phyloP scores from a whole-genome alignment of 2,329 filamentous ascomycete genomes.

The Nigrospora oryzae region DNA sequence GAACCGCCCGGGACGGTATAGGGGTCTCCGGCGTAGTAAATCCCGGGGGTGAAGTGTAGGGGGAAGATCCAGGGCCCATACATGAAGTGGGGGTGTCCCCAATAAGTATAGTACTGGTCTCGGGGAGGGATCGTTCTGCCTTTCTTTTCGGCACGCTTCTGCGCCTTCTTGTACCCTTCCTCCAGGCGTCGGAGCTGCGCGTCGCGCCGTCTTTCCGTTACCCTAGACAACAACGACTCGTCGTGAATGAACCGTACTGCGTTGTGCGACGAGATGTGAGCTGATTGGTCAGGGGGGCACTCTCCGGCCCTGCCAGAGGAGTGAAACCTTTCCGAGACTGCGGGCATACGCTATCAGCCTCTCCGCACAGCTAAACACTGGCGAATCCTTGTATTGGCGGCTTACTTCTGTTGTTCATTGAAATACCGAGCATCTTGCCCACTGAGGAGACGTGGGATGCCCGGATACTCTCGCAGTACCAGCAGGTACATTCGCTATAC shows the following conservation, averaged over 20 bases:
- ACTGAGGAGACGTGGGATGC: conserved; percentile 41
- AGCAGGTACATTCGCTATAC: conserved; percentile 73
- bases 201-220: conserved; percentile 16
- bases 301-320: conserved; percentile 36
- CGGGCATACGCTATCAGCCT: background rate
- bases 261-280: conserved; percentile 69
- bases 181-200: conserved; percentile 32
- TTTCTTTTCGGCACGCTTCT: conserved; percentile 38
- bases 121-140: conserved; percentile 36
- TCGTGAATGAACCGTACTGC: conserved; percentile 35
- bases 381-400: too few relatives aligned
- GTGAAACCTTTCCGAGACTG: conserved; percentile 35
- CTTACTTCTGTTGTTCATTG: conserved; percentile 33
- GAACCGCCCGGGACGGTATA: conserved; percentile 21
- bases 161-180: conserved; percentile 46
- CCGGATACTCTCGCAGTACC: conserved; percentile 72
- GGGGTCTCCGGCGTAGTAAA: conserved; percentile 38
- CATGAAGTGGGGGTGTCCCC: conserved; percentile 43
- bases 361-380: too few relatives aligned
- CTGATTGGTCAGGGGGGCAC: conserved; percentile 47
- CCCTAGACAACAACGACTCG: conserved; percentile 14
- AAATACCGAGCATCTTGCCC: conserved; percentile 34
- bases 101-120: conserved; percentile 42
- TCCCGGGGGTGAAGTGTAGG: conserved; percentile 28
- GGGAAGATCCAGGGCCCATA: conserved; percentile 38